A percentile compares a stretch with the other conserved stretches of the same genome.
Conservation (phyloP, 2,329 filamentous ascomycete species). For the Sclerotiophoma versabilis region DNA sequence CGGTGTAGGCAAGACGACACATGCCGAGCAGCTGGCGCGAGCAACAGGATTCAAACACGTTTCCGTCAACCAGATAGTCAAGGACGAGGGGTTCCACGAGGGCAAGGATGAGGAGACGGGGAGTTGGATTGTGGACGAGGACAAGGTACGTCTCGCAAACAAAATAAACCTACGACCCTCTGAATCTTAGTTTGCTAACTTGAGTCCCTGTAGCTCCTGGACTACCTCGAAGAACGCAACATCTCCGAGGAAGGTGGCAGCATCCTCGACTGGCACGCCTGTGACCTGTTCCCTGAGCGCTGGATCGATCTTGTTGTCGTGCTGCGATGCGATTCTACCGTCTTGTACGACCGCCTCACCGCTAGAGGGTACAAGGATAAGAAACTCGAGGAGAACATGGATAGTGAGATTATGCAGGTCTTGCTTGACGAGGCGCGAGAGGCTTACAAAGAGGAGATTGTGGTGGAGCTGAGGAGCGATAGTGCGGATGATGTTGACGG, state of each 20-base stretch:
- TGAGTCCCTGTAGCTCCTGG: constrained; percentile 68
- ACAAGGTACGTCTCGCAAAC: constrained; percentile 68
- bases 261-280: constrained; percentile 98
- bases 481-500: constrained; percentile 85
- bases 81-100: constrained; percentile 85
- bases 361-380: constrained; percentile 80
- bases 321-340: constrained; percentile 77
- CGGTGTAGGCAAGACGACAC: constrained; percentile 93
- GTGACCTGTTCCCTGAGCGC: constrained; percentile 89
- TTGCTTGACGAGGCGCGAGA: constrained; percentile 88
- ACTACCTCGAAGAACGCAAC: constrained; percentile 84
- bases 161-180: too few species aligned
- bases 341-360: constrained; percentile 83
- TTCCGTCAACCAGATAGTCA: constrained; percentile 89
- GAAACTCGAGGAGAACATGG: constrained; percentile 95
- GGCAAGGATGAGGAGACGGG: constrained; percentile 85
- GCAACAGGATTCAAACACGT: constrained; percentile 81
- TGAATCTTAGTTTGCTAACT: background rate
- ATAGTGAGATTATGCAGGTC: constrained; percentile 97
- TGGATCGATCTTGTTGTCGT: constrained; percentile 97
- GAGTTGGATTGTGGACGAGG: constrained; percentile 94
- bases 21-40: constrained; percentile 81
- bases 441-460: constrained; percentile 83
- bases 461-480: constrained; percentile 88
- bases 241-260: constrained; percentile 72